These are phyloP conservation scores for Fonsecaea pedrosoi DNA, from an alignment of 2,329 filamentous ascomycete species.

Conservation along the genomic window DNA sequence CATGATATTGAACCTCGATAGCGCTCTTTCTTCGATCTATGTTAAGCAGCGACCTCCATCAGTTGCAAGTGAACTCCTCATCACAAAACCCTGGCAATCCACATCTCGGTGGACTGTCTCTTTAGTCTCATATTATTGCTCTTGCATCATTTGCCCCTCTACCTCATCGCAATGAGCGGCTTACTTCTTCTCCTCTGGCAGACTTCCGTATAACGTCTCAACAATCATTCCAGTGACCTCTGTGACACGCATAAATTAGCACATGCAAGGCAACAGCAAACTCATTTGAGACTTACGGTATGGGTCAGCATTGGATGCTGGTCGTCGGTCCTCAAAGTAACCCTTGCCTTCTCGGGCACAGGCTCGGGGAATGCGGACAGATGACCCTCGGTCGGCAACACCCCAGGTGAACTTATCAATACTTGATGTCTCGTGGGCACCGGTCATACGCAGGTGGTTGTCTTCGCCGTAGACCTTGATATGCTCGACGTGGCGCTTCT, in stretches of 20 bases:
- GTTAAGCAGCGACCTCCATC: background rate
- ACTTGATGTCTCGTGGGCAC: slow-evolving; percentile 88
- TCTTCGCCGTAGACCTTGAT: slow-evolving; percentile 95
- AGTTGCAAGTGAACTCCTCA: too few relatives aligned
- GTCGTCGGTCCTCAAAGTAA: slow-evolving; percentile 88
- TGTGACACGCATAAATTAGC: slow-evolving; percentile 19
- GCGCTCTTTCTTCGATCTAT: slow-evolving; percentile 7
- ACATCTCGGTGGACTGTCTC: too few relatives aligned
- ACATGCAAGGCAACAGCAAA: background rate
- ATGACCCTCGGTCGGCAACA: slow-evolving; percentile 93
- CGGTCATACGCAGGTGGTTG: slow-evolving; percentile 92
- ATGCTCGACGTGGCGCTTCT: slow-evolving; percentile 78
- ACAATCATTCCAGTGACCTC: slow-evolving; percentile 77
- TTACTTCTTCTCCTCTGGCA: slow-evolving; percentile 38
- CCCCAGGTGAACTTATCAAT: slow-evolving; percentile 95
- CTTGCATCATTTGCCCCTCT: background rate
- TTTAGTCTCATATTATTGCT: background rate
- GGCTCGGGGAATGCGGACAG: slow-evolving; percentile 88
- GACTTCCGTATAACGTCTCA: slow-evolving; percentile 62
- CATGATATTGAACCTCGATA: background rate
- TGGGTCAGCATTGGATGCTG: slow-evolving; percentile 84
- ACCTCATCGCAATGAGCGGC: background rate
- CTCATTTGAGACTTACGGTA: slow-evolving; percentile 59
- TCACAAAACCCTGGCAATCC: too few relatives aligned
- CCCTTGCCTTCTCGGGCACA: slow-evolving; percentile 86